Evolutionary conservation across 176 grass and related monocot genomes (phyloP), one percentile per base, ranked within the genome.

Genomic region (Oryza meyeriana): DNA sequence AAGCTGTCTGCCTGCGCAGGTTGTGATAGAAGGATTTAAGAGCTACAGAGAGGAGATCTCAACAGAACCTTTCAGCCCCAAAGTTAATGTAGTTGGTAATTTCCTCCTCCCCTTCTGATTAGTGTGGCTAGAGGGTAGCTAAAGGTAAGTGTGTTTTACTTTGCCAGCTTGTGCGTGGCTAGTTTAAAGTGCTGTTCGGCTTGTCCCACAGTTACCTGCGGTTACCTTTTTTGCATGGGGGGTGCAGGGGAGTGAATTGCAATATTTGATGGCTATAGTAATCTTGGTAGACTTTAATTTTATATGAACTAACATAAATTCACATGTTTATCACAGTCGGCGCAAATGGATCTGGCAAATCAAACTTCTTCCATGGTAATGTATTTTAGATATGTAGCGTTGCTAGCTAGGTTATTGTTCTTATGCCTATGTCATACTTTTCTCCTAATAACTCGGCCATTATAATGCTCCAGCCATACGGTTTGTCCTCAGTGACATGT

Each of bases 361-460:
- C 96, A 72, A 98, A 98, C 82, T 98, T 98, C 71, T 98, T 98
- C 85, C 96, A 98, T 83, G 96, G 96, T 98, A 95, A 89, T 47
- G 34, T 68, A 47, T 22, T 71, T 71, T 66, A 62, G 24, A 28
- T 18, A 62, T 78, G 12, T 22, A 27, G 1, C 34, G 38, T 44
- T 55, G 18, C 7, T 22, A 55, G 50, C 36, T 79, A 74, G 57
- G 73, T 47, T 62, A 75, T 38, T 29, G 68, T 85, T 65, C 10
- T 78, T 67, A 39, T 73, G 36, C 50, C 41, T 66, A 44, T 38
- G 34, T 8, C 12, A 34, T 20, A 41, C 70, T 35, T 24, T n/a
- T 33, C 12, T 41, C 61, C 76, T 88, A 40, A 84, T 88, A 40
- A 84, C 74, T 32, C 72, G 22, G 8, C 18, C n/a, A 67, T 88